Percentiles rank a stretch among this genome's conserved stretches.
These are phyloP conservation scores for Penicillium simplicissimum DNA, from an alignment of 495 filamentous ascomycete species.

Conservation along the genomic window DNA sequence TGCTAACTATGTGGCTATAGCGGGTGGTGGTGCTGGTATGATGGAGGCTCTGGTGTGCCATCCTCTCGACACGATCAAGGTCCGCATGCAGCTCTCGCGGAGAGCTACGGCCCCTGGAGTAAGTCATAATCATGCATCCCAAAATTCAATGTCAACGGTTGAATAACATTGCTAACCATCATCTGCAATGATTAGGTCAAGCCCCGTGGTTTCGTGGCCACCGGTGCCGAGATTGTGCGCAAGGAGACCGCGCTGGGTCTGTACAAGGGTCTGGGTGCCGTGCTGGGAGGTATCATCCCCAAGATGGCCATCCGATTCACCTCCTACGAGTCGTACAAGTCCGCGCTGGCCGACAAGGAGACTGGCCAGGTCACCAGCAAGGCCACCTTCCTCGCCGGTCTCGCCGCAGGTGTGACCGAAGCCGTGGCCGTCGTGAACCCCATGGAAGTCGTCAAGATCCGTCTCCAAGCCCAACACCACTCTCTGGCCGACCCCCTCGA, in stretches of 20 bases:
- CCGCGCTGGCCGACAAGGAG: conserved; percentile 67
- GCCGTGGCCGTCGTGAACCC: conserved; percentile 94
- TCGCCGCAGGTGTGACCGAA: conserved; percentile 92
- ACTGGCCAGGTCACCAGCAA: conserved; percentile 70
- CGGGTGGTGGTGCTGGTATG: conserved; percentile 97
- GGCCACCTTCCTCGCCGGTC: conserved; percentile 85
- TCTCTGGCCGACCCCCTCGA: conserved; percentile 89
- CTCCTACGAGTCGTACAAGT: conserved; percentile 94
- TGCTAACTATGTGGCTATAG: conserved; percentile 50
- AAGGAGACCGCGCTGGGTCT: conserved; percentile 88
- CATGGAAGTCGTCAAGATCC: conserved; percentile 99
- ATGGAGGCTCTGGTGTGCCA: conserved; percentile 98
- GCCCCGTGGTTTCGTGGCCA: conserved; percentile 82
- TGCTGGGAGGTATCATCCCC: conserved; percentile 93
- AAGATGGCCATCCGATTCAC: conserved; percentile 99
- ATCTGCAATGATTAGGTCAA: conserved; percentile 50
- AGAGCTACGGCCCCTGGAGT: conserved; percentile 80
- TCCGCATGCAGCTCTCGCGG: conserved; percentile 97
- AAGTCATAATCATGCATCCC: conserved; percentile 30
- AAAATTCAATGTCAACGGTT: neutral
- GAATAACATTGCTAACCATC: conserved; percentile 24
- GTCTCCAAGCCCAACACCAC: conserved; percentile 96
- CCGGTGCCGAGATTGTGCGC: conserved; percentile 82
- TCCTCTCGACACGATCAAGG: conserved; percentile 98
- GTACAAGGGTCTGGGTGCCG: conserved; percentile 96